Evolutionary conservation across 1,284 basidiomycete genomes (phyloP), one percentile per base, ranked within the genome.

Genomic region (Rhodotorula mucilaginosa): DNA sequence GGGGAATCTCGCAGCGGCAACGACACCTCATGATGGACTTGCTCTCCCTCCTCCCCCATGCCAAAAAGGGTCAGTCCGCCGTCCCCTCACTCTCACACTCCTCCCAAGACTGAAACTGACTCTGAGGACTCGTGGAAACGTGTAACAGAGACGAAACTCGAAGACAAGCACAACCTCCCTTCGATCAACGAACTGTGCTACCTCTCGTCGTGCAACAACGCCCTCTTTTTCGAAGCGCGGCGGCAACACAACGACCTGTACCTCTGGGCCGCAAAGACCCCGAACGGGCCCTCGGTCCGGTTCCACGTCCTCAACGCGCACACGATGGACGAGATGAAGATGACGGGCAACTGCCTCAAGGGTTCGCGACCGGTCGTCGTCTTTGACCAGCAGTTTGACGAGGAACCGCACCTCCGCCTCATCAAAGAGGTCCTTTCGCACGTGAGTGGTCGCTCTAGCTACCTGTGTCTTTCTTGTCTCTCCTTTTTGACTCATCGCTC

Each of bases 251-350:
- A 97, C 80, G 97, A 99, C 80, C 85, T 99, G 61, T 99, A 98
- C 80, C 83, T 99, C 75, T 99, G 97, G 97, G 90, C 94, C 26
- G 88, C 91, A 31, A 96, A 98, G 81, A 93, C 94, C 57, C 97
- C 97, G 29, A 99, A 99, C 80, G 97, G 97, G 2, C 97, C 97
- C 12, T 93, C 90, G 77, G 89, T 96, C 81, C 98, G 98, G 82
- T 87, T 98, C 84, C 96, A 98, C 80, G 93, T 98, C 29, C 94
- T 98, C 82, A 99, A 99, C 82, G 87, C 97, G 69, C 97, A 99
- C 82, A 99, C 97, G 56, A 99, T 99, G 97, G 97, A 99, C 83
- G 97, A 99, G 82, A 86, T 99, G 78, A 99, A 99, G 84, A 93
- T 99, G 95, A 97, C 95, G 5, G 97, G 97, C 34, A 99, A 99